Base-by-base conservation (phyloP, 192 early-diverging fungal species). In the Backusella sp. region DNA sequence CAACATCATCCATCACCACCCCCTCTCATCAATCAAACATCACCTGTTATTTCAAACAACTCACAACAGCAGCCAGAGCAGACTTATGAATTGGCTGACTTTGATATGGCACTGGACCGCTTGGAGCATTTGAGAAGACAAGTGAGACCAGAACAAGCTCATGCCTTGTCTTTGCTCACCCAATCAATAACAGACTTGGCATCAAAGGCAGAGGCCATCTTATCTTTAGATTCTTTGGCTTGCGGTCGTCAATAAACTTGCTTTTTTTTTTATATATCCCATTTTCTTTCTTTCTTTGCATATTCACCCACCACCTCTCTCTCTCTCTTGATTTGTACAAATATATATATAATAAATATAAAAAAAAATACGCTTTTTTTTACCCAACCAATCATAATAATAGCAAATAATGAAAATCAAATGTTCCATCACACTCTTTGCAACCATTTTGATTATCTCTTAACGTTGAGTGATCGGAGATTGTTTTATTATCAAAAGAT, bases 111-210 rank as follows among this genome's bases (percentile, higher is more conserved):
- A 5, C 17, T 74, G 6, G 73, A 74, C 12, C n/a, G 73, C 19
- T 41, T 74, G 32, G 41, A 74, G 6, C 35, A 42, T 12, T 32
- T 74, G 5, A 59, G 73, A 66, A 74, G 59, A 74, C 73, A 74
- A 66, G 73, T 65, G 26, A 36, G 65, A 46, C 73, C 56, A n/a
- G 73, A 74, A 26, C 73, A 74, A 9, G 23, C 73, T 35, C 49
- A 74, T 65, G 73, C 73, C n/a, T 65, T 74, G n/a, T 74, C 73
- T 37, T 41, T 46, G 46, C 28, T 74, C 8, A 74, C 26, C 23
- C 73, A 74, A 66, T 44, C 59, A 26, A 36, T 74, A 19, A 30
- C 37, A 30, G 28, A 59, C 8, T 44, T 74, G 14, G 65, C 59
- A 11, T 41, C 73, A 21, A 59, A 74, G 28, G 73, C 73, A 67